Conservation (phyloP, 352 stramenopile species). For the Phytophthora chlamydospora region DNA sequence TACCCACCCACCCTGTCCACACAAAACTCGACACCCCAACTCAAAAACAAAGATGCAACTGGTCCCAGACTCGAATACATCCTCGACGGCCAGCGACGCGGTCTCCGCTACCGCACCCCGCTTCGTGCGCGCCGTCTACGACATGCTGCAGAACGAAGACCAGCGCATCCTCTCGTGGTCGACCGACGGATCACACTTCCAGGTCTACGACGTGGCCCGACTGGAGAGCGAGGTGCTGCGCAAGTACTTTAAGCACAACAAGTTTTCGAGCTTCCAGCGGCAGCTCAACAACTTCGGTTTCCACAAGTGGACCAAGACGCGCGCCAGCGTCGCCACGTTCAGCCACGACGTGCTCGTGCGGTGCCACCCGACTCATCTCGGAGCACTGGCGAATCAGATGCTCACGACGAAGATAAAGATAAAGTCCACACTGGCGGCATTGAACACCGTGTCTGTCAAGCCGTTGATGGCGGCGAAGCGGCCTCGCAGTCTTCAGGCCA, state of each 20-base stretch:
- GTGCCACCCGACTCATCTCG: constrained; percentile 38
- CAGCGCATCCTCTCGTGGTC: constrained; percentile 54
- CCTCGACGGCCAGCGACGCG: background rate
- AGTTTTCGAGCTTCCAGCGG: constrained; percentile 90
- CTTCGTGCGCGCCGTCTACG: constrained; percentile 56
- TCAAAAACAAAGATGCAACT: background rate
- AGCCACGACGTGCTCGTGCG: constrained; percentile 62
- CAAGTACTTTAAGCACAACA: constrained; percentile 86
- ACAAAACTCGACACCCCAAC: too few relatives aligned
- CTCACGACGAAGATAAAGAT: constrained; percentile 17
- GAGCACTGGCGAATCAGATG: constrained; percentile 16
- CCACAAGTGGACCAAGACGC: constrained; percentile 81
- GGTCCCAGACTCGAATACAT: background rate
- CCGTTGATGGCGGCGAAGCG: constrained; percentile 10
- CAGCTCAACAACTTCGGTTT: constrained; percentile 94
- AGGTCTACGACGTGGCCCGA: constrained; percentile 74
- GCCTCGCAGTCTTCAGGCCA: constrained; percentile 1
- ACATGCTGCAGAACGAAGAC: constrained; percentile 67
- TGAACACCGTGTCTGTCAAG: background rate
- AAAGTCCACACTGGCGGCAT: background rate
- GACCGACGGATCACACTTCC: constrained; percentile 66
- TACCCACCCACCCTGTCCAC: too few relatives aligned
- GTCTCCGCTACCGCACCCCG: constrained; percentile 26
- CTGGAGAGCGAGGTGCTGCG: constrained; percentile 70
- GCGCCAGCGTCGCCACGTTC: constrained; percentile 65